Evolutionary conservation across 2,329 filamentous ascomycete genomes (phyloP), one percentile per base, ranked within the genome.

Genomic region (Beauveria bassiana): DNA sequence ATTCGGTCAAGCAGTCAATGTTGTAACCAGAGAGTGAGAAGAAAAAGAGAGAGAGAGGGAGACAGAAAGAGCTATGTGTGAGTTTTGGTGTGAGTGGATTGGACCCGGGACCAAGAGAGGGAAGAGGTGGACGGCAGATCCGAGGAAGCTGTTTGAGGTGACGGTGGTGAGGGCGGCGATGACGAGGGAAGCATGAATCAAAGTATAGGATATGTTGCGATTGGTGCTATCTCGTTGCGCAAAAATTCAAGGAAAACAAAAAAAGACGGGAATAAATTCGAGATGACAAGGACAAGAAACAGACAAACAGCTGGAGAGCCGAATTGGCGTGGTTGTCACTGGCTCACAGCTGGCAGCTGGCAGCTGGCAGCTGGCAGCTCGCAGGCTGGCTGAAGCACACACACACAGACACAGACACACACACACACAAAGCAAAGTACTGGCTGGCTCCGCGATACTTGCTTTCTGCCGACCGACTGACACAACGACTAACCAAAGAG

Each of bases 71-170:
- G 57, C 47, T 52, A 47, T 46, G 58, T 46, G 58, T 47, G 58
- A 60, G 58, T 60, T 60, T 60, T 60, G 58, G 58, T 60, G 58
- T 60, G 58, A 26, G 58, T 60, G 58, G 58, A 47, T 53, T 60
- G 20, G 49, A 31, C 58, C 58, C 49, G 28, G 58, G 28, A 60
- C 58, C 58, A 53, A 60, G 50, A 53, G 49, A 60, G 58, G 40
- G 40, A 53, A 60, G 34, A 42, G 38, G 38, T 20, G 26, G 49
- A 54, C 49, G 50, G 58, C 40, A 46, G 58, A 20, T 53, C 58
- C 58, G 58, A 60, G 56, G 57, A 51, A 52, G 49, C 20, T 49
- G 56, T 49, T 52, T 60, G 42, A 46, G 58, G 49, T 24, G 26
- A 31, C 10, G 24, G 26, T 57, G 24, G 50, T 52, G 31, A 38